phyloP scores from a whole-genome alignment of 1,139 yeast genomes.

The Saccharomyces hybrid region DNA sequence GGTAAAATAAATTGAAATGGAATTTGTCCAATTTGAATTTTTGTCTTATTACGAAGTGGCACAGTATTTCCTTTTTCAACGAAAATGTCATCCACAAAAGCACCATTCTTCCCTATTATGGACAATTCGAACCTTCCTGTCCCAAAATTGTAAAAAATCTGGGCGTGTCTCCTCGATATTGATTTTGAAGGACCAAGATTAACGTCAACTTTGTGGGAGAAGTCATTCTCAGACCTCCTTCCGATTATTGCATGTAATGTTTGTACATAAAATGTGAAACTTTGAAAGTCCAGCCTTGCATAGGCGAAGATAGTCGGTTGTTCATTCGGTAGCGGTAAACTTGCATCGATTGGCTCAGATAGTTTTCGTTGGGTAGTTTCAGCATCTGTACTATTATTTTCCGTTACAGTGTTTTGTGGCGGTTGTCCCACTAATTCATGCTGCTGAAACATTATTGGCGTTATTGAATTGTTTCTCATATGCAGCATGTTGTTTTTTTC shows the following conservation, averaged over 20 bases:
- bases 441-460: conserved; percentile 26
- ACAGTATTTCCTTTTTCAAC: conserved; percentile 86
- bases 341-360: conserved; percentile 3
- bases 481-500: conserved; percentile 11
- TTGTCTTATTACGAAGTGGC: conserved; percentile 71
- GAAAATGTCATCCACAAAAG: conserved; percentile 84
- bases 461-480: conserved; percentile 22
- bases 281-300: conserved; percentile 87
- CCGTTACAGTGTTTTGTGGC: not conserved
- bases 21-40: conserved; percentile 88
- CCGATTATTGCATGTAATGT: conserved; percentile 91
- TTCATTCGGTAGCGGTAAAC: conserved; percentile 18
- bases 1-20: conserved; percentile 84
- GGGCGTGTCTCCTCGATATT: conserved; percentile 86
- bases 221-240: conserved; percentile 70
- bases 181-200: conserved; percentile 88
- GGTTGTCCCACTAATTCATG: conserved; percentile 11
- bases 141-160: conserved; percentile 90
- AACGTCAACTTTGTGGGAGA: conserved; percentile 65
- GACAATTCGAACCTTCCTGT: conserved; percentile 86
- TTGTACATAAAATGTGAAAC: conserved; percentile 89
- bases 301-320: conserved; percentile 75
- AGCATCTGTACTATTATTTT: not conserved
- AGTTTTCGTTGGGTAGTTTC: conserved; percentile 2
- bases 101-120: conserved; percentile 90